Conservation (phyloP, 495 filamentous ascomycete genomes). For the Penicillium canariense region DNA sequence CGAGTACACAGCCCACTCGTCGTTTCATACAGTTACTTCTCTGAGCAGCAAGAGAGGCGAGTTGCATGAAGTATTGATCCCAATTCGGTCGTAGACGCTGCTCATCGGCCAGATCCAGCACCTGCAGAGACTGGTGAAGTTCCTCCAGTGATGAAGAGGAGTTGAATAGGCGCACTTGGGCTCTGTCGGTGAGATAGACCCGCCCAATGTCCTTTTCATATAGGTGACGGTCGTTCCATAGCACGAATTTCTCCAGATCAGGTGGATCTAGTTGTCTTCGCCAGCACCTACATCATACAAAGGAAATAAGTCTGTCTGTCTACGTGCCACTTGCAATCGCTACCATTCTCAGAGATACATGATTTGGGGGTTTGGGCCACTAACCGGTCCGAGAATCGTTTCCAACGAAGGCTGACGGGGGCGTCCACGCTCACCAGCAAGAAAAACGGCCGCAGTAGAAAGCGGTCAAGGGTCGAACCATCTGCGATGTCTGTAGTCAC, state of each 20-base stretch:
- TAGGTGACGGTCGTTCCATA: conserved; percentile 71
- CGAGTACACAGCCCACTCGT: conserved; percentile 91
- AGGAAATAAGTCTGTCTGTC: conserved; percentile 1
- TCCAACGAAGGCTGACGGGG: conserved; percentile 78
- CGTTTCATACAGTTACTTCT: conserved; percentile 98
- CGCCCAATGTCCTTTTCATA: conserved; percentile 66
- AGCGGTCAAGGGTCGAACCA: conserved; percentile 63
- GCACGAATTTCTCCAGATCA: conserved; percentile 74
- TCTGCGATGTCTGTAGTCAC: conserved; percentile 79
- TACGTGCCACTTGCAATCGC: neutral
- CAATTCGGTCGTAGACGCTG: conserved; percentile 85
- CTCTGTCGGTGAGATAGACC: conserved; percentile 69
- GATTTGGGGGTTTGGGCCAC: neutral
- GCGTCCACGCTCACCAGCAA: conserved; percentile 90
- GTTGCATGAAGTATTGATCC: conserved; percentile 97
- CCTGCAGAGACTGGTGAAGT: conserved; percentile 64
- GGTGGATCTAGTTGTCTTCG: conserved; percentile 43
- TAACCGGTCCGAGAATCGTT: conserved; percentile 61
- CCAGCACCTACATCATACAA: conserved; percentile 36
- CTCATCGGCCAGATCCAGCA: conserved; percentile 71
- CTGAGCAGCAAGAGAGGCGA: conserved; percentile 87
- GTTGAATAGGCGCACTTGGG: conserved; percentile 83
- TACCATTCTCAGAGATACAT: neutral
- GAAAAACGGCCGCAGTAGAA: conserved; percentile 83
- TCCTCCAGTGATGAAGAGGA: conserved; percentile 65